These are phyloP conservation scores for Neocucurbitaria cava DNA, from an alignment of 2,329 filamentous ascomycete species.

Conservation along the genomic window DNA sequence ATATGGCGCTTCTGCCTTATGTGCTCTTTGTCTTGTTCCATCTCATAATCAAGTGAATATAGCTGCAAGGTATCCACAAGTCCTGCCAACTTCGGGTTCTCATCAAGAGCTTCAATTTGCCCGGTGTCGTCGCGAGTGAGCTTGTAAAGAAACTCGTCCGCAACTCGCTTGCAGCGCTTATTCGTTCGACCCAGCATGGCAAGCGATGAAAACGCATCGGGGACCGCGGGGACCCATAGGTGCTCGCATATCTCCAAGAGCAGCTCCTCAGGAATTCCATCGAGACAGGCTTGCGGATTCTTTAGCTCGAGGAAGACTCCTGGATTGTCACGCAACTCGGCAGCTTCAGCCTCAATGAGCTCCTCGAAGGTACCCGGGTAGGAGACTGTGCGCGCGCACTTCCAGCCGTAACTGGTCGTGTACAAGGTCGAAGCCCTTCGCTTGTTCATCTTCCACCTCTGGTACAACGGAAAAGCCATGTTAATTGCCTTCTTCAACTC, in stretches of 20 bases:
- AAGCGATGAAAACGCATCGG: too few species aligned
- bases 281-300: conserved; percentile 8
- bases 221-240: background rate
- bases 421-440: too few species aligned
- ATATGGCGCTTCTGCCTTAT: too few species aligned
- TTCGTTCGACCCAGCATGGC: conserved; percentile 4
- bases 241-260: background rate
- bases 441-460: too few species aligned
- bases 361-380: conserved; percentile 1
- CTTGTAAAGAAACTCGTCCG: conserved; percentile 3
- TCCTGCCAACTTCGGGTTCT: background rate
- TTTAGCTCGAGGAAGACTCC: background rate
- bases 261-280: conserved; percentile 10
- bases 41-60: too few species aligned
- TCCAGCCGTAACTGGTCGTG: too few species aligned
- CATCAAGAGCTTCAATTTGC: background rate
- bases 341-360: background rate
- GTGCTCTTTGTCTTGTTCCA: too few species aligned
- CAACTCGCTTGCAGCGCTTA: conserved; percentile 8
- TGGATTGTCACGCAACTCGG: background rate
- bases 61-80: too few species aligned
- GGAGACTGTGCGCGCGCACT: background rate
- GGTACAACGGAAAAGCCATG: too few species aligned
- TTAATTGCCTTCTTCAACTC: too few species aligned
- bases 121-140: background rate